Evolutionary conservation across 768 basidiomycete genomes (phyloP), one percentile per base, ranked within the genome.

Genomic region (Daedaleopsis sinensis): DNA sequence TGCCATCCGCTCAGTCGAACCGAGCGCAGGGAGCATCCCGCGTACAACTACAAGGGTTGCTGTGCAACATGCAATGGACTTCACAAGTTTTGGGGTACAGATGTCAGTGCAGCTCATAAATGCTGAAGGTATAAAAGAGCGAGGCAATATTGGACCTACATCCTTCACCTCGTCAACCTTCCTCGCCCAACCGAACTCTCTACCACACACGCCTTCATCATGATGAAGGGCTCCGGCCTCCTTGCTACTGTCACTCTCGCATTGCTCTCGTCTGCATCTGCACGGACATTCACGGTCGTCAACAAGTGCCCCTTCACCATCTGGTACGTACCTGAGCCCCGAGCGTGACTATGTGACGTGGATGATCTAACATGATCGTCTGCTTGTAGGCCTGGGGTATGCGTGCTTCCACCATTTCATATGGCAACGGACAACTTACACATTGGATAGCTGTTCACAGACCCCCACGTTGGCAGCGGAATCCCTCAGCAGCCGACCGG

Each of bases 261-360:
- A 6, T 42, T 62, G 18, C 56, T 43, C 23, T 52, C 61, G 2
- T 54, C 39, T 13, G 56, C 52, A 6, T 21, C 56, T 3, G 61
- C 61, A n/a, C 44, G 66, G 11, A 75, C 71, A 11, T 76, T 80
- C 66, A 78, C 75, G 11, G 76, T 79, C 35, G 70, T 70, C 70
- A 80, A 80, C 61, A 68, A 63, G 48, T 79, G 78, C 64, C 72
- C 76, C 4, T 80, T 77, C 69, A 79, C 78, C 12, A 74, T 79
- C 54, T 79, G 78, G 78, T 42, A 57, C 16, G 67, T 64, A 6
- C 18, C 10, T 32, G 24, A 18, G 8, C 23, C 13, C 32, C 1
- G n/a, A 10, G 5, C 47, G 5, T 24, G 18, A 18, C 35, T n/a
- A 19, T 1, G 18, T 11, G 8, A 24, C 42, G 1, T 8, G 18